These are phyloP conservation scores for Aspergillus transmontanensis DNA, from an alignment of 2,329 filamentous ascomycete species.

Conservation along the genomic window DNA sequence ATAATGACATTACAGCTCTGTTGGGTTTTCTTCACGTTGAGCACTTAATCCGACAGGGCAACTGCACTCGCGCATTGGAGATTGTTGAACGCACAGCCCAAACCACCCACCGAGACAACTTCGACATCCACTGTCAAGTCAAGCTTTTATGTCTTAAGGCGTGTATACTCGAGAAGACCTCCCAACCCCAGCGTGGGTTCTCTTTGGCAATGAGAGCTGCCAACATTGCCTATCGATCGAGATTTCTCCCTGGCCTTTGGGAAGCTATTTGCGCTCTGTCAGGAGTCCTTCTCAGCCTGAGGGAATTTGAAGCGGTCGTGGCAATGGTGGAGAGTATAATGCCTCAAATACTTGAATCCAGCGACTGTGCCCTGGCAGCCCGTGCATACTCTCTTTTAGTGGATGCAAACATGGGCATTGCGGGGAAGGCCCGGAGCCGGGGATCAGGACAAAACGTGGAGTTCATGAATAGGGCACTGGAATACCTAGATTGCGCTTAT, in stretches of 20 bases:
- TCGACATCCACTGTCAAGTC: conserved; percentile 69
- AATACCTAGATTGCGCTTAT: conserved; percentile 65
- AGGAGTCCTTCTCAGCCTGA: conserved; percentile 68
- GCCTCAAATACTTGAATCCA: conserved; percentile 75
- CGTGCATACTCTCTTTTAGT: conserved; percentile 70
- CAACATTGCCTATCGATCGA: conserved; percentile 69
- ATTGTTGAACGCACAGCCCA: conserved; percentile 57
- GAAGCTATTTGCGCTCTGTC: conserved; percentile 68
- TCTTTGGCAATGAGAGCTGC: conserved; percentile 75
- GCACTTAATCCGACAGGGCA: conserved; percentile 56
- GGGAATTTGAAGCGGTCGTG: conserved; percentile 69
- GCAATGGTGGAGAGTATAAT: conserved; percentile 69
- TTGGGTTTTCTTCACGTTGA: conserved; percentile 64
- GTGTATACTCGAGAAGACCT: conserved; percentile 67
- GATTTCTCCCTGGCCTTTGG: conserved; percentile 72
- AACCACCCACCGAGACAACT: conserved; percentile 55
- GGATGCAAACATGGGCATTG: conserved; percentile 78
- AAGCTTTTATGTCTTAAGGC: conserved; percentile 74
- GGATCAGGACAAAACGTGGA: conserved; percentile 42
- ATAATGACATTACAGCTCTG: conserved; percentile 62
- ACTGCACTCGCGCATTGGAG: conserved; percentile 56
- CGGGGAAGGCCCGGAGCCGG: conserved; percentile 51
- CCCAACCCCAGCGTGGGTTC: conserved; percentile 73
- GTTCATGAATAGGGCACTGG: conserved; percentile 60
- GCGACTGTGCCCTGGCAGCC: conserved; percentile 64